Evolutionary conservation across 164 flowering plant species (phyloP).

Genomic region (Brasenia schreberi): DNA sequence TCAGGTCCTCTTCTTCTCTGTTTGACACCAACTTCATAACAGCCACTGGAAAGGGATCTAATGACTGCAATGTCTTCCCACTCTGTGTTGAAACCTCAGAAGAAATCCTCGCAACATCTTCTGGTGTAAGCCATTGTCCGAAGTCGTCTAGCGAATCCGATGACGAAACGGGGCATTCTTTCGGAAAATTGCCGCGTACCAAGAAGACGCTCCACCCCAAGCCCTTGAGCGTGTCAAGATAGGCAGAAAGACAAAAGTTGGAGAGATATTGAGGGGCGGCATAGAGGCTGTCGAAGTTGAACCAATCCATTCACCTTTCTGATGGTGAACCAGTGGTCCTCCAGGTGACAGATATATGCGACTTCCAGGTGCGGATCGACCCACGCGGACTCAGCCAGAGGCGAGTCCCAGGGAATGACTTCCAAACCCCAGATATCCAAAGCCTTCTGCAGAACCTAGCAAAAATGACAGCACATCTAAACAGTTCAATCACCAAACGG

Average conservation of each 20-base stretch:
- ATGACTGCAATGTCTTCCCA: conserved; percentile 6
- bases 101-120: conserved; percentile 71
- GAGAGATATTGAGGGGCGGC: conserved; percentile 94
- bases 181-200: conserved; percentile 84
- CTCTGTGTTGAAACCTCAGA: conserved; percentile 11
- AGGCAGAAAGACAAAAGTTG: conserved; percentile 93
- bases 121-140: conserved; percentile 91
- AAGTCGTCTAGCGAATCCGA: conserved; percentile 67
- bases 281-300: conserved; percentile 82
- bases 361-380: conserved; percentile 76
- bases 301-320: conserved; percentile 93
- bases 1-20: conserved; percentile 66
- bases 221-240: conserved; percentile 66
- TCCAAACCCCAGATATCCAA: conserved; percentile 94
- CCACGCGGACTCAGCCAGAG: conserved; percentile 81
- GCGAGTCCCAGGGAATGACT: conserved; percentile 72
- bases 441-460: conserved; percentile 83
- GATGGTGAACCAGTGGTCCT: conserved; percentile 94
- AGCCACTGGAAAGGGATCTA: conserved; percentile 11
- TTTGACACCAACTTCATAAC: conserved; percentile 14
- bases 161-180: conserved; percentile 63
- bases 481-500: not conserved
- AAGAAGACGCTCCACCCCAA: conserved; percentile 93
- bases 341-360: conserved; percentile 90
- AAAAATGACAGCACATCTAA: not conserved